Evolutionary conservation across 345 rosid genomes (phyloP).

Genomic region (Lumnitzera littorea): DNA sequence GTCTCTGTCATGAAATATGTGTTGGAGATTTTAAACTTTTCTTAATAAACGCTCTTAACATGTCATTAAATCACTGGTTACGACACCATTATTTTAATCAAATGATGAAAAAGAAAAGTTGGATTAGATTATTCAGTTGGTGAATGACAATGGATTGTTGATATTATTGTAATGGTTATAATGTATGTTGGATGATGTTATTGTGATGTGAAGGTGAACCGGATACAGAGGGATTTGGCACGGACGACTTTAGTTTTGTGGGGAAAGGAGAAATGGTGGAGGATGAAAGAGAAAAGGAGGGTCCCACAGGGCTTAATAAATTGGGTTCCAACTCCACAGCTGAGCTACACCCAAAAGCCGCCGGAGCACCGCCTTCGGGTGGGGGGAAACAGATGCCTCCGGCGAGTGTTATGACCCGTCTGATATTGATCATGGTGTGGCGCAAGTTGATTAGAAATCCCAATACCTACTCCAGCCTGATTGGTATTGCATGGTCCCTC

Average conservation of each 20-base stretch:
- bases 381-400: slow-evolving; percentile 67
- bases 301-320: slow-evolving; percentile 41
- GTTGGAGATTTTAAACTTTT: no score
- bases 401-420: slow-evolving; percentile 87
- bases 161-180: neutral
- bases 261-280: slow-evolving; percentile 45
- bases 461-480: slow-evolving; percentile 90
- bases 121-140: neutral
- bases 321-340: slow-evolving; percentile 51
- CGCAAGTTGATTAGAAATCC: slow-evolving; percentile 91
- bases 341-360: slow-evolving; percentile 43
- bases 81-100: no score
- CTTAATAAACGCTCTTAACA: no score
- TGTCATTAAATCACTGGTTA: no score
- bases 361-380: slow-evolving; percentile 23
- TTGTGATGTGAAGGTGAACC: slow-evolving; percentile 25
- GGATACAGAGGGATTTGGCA: slow-evolving; percentile 37
- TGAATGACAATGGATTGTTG: neutral
- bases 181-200: neutral
- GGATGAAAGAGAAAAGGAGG: slow-evolving; percentile 37
- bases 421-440: slow-evolving; percentile 97
- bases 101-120: neutral
- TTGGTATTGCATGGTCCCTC: slow-evolving; percentile 86
- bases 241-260: slow-evolving; percentile 44
- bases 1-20: no score